phyloP scores from a whole-genome alignment of 768 basidiomycete species.

The Pluteus cervinus region DNA sequence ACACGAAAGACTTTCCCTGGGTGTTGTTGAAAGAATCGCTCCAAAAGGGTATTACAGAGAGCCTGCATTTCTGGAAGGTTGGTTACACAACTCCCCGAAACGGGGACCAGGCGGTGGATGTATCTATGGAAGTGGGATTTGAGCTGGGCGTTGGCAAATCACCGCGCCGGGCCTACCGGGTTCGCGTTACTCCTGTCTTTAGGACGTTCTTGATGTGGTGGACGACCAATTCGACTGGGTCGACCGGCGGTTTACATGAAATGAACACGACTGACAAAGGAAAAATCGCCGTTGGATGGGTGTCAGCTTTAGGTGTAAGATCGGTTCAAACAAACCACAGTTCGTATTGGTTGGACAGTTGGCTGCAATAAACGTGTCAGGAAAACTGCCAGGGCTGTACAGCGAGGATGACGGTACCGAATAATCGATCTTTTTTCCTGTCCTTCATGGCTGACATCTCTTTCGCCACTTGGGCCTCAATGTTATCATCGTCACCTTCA shows the following conservation, averaged over 20 bases:
- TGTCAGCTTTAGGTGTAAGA: neutral
- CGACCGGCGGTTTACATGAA: constrained; percentile 70
- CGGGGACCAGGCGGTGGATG: constrained; percentile 65
- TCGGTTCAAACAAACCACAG: constrained; percentile 46
- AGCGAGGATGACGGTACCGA: constrained; percentile 37
- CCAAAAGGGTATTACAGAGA: constrained; percentile 51
- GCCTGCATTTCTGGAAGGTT: constrained; percentile 64
- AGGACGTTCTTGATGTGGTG: constrained; percentile 60
- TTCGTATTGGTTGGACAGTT: constrained; percentile 78
- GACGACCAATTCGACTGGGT: constrained; percentile 65
- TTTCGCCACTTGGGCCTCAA: constrained; percentile 17
- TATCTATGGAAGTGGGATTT: too few relatives aligned
- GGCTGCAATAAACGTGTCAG: constrained; percentile 29
- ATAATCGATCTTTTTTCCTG: constrained; percentile 55
- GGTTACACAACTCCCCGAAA: constrained; percentile 60
- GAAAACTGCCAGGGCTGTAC: neutral
- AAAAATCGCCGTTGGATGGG: constrained; percentile 6
- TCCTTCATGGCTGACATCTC: constrained; percentile 53
- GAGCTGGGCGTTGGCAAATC: neutral
- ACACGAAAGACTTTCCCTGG: constrained; percentile 41
- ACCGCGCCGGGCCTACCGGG: constrained; percentile 37
- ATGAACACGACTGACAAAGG: constrained; percentile 83
- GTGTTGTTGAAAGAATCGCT: constrained; percentile 43
- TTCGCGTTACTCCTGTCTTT: constrained; percentile 56
- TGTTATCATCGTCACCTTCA: constrained; percentile 17